A percentile compares a stretch with the other conserved stretches of the same genome.
These are phyloP conservation scores for Pseudonectria buxi DNA, from an alignment of 2,329 filamentous ascomycete genomes.

Conservation along the genomic window DNA sequence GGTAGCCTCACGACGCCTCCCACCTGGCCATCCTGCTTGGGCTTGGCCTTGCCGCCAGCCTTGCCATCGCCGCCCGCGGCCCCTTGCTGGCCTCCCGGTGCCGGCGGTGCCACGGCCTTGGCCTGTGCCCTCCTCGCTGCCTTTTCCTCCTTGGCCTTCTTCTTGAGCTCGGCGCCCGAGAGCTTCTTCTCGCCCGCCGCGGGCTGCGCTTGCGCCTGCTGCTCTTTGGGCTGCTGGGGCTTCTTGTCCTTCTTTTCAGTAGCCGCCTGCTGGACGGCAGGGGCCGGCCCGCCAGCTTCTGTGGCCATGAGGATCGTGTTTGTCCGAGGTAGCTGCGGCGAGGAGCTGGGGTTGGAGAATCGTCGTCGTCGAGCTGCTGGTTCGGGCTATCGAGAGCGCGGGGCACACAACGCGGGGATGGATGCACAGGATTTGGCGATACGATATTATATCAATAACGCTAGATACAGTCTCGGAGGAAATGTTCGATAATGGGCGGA, in stretches of 20 bases:
- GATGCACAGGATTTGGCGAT: too few relatives aligned
- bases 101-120: slow-evolving; percentile 47
- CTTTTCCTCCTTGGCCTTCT: slow-evolving; percentile 85
- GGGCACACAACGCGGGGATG: too few relatives aligned
- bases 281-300: slow-evolving; percentile 25
- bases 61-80: slow-evolving; percentile 35
- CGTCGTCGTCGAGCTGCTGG: slow-evolving; percentile 1
- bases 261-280: slow-evolving; percentile 16
- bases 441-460: too few relatives aligned
- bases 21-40: slow-evolving; percentile 38
- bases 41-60: slow-evolving; percentile 36
- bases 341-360: slow-evolving; percentile 3
- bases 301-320: slow-evolving; percentile 22
- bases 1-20: slow-evolving; percentile 28
- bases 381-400: too few relatives aligned
- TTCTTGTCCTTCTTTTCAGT: slow-evolving; percentile 20
- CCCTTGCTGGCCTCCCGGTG: slow-evolving; percentile 31
- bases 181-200: slow-evolving; percentile 47
- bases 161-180: slow-evolving; percentile 76
- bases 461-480: too few relatives aligned
- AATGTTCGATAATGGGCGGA: not conserved
- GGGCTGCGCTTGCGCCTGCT: slow-evolving; percentile 14
- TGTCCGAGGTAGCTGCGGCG: slow-evolving; percentile 2
- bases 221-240: slow-evolving; percentile 7
- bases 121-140: slow-evolving; percentile 71